Evolutionary conservation across 2,329 filamentous ascomycete genomes (phyloP).

Genomic region (Knufia petricola): DNA sequence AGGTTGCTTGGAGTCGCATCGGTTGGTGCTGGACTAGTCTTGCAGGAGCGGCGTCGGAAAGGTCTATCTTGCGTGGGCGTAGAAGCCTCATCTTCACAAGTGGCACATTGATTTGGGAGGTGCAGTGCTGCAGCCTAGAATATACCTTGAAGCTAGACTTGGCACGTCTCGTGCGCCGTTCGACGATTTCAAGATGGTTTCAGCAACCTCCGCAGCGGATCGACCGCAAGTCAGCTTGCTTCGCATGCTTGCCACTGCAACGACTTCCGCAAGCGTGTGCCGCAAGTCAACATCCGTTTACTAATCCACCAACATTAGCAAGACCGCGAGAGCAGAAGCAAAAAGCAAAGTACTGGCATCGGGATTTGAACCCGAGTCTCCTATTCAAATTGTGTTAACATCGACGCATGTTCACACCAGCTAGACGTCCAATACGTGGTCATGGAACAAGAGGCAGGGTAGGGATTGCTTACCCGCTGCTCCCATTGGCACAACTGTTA

Average conservation of each 20-base stretch:
- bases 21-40: background rate
- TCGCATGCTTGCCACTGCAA: too few relatives aligned
- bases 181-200: too few relatives aligned
- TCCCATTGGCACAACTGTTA: background rate
- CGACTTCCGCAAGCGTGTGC: background rate
- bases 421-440: background rate
- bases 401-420: background rate
- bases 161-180: too few relatives aligned
- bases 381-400: background rate
- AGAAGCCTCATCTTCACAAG: too few relatives aligned
- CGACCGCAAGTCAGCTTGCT: too few relatives aligned
- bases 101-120: too few relatives aligned
- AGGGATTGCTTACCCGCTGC: background rate
- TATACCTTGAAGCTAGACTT: too few relatives aligned
- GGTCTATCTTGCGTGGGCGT: too few relatives aligned
- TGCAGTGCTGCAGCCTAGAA: too few relatives aligned
- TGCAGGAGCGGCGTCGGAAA: too few relatives aligned
- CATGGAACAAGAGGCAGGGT: background rate
- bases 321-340: background rate
- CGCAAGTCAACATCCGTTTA: background rate
- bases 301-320: background rate
- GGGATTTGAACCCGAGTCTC: constrained; percentile 8
- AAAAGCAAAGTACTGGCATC: constrained; percentile 3
- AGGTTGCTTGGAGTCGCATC: background rate
- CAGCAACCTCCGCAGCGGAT: too few relatives aligned